phyloP scores from a whole-genome alignment of 352 stramenopile species.

The Pythium insidiosum region DNA sequence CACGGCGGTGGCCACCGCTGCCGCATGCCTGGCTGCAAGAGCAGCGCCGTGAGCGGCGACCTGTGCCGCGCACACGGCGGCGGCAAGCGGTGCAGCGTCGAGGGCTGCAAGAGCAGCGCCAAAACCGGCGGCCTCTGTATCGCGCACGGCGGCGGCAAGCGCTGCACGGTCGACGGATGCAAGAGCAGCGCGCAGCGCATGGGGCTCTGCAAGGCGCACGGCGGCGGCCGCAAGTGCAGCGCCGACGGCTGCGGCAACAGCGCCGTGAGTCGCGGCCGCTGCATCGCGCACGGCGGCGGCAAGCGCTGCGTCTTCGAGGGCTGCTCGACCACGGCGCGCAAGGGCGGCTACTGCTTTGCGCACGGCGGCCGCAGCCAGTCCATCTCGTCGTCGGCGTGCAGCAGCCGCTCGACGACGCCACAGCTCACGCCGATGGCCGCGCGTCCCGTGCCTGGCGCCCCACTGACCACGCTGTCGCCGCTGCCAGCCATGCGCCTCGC shows the following conservation, averaged over 20 bases:
- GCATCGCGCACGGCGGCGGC: constrained; percentile 75
- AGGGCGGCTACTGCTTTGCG: constrained; percentile 77
- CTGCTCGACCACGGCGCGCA: constrained; percentile 71
- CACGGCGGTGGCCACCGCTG: constrained; percentile 81
- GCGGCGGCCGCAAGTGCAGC: constrained; percentile 70
- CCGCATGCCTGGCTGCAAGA: constrained; percentile 59
- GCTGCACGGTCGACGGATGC: constrained; percentile 61
- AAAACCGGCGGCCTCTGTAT: constrained; percentile 83
- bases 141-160: constrained; percentile 75
- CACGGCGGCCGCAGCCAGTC: constrained; percentile 44
- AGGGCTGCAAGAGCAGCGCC: constrained; percentile 66
- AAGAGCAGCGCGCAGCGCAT: constrained; percentile 75
- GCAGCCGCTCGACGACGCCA: constrained; percentile 3
- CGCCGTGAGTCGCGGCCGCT: constrained; percentile 76
- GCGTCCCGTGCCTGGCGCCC: background rate
- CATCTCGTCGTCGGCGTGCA: background rate
- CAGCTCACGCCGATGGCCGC: constrained; percentile 11
- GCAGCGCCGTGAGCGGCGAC: constrained; percentile 69
- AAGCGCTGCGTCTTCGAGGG: constrained; percentile 71
- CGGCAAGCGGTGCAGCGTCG: constrained; percentile 63
- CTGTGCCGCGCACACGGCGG: constrained; percentile 78
- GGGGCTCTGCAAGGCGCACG: constrained; percentile 80
- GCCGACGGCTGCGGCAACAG: constrained; percentile 59
- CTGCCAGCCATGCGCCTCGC: constrained; percentile 13
- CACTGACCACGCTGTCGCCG: constrained; percentile 8